A percentile compares a stretch with the other conserved stretches of the same genome.
These are phyloP conservation scores for Pyronema omphalodes DNA, from an alignment of 495 filamentous ascomycete species.

Conservation along the genomic window DNA sequence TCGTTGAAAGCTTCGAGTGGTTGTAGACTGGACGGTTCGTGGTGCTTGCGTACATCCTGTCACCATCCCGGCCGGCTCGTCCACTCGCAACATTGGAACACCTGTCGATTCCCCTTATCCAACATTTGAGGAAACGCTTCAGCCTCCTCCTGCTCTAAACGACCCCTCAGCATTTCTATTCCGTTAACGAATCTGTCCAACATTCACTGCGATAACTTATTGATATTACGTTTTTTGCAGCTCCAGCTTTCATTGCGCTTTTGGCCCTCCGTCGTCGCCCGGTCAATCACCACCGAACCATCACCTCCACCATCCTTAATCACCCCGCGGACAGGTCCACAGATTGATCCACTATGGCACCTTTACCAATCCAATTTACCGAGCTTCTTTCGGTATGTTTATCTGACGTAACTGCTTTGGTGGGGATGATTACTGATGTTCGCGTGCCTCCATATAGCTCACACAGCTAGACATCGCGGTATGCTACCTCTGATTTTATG, in stretches of 20 bases:
- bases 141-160: constrained; percentile 7
- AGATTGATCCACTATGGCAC: constrained; percentile 40
- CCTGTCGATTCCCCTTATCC: neutral
- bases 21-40: neutral
- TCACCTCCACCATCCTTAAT: constrained; percentile 19
- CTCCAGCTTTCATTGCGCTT: neutral
- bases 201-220: neutral
- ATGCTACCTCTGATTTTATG: constrained; percentile 17
- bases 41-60: neutral
- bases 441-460: constrained; percentile 34
- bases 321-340: constrained; percentile 2
- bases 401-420: neutral
- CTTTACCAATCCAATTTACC: constrained; percentile 83
- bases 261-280: neutral
- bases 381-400: constrained; percentile 56
- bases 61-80: neutral
- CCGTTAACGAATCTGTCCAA: neutral
- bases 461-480: constrained; percentile 65
- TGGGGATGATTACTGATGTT: constrained; percentile 8
- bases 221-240: neutral
- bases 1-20: neutral
- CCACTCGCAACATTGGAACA: too few species aligned
- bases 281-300: constrained; percentile 5
- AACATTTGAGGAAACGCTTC: neutral
- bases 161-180: constrained; percentile 16